These are phyloP conservation scores for Colletotrichum musicola DNA, from an alignment of 2,329 filamentous ascomycete genomes.

Conservation along the genomic window DNA sequence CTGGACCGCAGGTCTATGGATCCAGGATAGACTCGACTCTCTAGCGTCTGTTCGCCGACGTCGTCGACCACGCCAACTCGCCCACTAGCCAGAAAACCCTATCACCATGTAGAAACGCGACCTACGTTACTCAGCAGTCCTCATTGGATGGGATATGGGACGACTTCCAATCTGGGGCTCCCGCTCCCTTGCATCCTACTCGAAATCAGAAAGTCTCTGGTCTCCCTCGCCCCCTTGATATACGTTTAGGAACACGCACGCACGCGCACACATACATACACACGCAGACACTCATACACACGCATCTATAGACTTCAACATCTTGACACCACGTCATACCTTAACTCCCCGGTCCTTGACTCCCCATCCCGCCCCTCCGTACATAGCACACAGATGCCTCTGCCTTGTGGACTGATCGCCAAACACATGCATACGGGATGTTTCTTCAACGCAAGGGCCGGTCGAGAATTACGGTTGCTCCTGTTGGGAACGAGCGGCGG, in stretches of 20 bases:
- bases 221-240: too few species aligned
- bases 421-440: background rate
- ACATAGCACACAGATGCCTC: too few species aligned
- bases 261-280: background rate
- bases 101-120: constrained; percentile 20
- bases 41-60: constrained; percentile 37
- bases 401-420: too few species aligned
- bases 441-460: constrained; percentile 7
- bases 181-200: background rate
- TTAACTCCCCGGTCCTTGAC: too few species aligned
- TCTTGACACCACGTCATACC: too few species aligned
- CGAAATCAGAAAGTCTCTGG: too few species aligned
- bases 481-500: background rate
- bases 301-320: too few species aligned
- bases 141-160: constrained; percentile 13
- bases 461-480: constrained; percentile 3
- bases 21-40: too few species aligned
- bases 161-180: background rate
- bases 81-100: constrained; percentile 20
- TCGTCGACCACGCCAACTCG: constrained; percentile 23
- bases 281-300: too few species aligned
- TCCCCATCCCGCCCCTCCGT: too few species aligned
- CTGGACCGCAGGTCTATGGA: too few species aligned
- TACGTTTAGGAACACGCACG: too few species aligned
- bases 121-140: background rate